Conservation (phyloP, 345 rosid genomes). For the Laguncularia racemosa region DNA sequence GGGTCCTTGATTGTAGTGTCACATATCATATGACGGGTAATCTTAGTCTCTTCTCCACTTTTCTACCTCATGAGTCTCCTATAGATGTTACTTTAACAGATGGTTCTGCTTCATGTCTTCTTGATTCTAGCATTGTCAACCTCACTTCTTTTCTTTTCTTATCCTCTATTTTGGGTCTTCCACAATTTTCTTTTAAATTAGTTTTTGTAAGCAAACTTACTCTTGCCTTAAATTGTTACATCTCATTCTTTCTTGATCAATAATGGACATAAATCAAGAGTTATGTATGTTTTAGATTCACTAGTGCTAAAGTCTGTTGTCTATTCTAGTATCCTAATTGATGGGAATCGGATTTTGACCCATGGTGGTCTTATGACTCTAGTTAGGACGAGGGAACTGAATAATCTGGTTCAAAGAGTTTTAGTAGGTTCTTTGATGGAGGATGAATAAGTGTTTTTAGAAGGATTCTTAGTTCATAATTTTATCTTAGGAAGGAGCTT, state of each 20-base stretch:
- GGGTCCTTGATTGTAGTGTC: no score
- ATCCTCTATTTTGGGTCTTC: not conserved
- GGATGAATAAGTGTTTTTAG: no score
- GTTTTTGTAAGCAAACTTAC: slow-evolving; percentile 6
- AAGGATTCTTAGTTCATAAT: no score
- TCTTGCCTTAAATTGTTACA: not conserved
- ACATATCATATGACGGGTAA: no score
- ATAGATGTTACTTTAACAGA: not conserved
- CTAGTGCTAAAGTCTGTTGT: not conserved
- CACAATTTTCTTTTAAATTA: not conserved
- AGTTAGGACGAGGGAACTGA: no score
- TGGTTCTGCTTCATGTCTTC: not conserved
- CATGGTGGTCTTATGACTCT: no score
- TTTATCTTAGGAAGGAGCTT: no score
- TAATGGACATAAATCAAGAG: not conserved
- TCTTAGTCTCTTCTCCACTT: no score
- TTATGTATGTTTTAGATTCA: not conserved
- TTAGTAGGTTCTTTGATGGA: no score
- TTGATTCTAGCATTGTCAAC: not conserved
- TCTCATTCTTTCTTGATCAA: slow-evolving; percentile 7
- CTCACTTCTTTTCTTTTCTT: not conserved
- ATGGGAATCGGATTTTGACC: no score
- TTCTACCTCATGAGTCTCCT: no score
- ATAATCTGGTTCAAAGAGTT: no score
- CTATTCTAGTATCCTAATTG: not conserved